Percentiles rank a stretch among this genome's conserved stretches.
These are phyloP conservation scores for Ophiostoma triangulosporum DNA, from an alignment of 2,329 filamentous ascomycete species.

Conservation along the genomic window DNA sequence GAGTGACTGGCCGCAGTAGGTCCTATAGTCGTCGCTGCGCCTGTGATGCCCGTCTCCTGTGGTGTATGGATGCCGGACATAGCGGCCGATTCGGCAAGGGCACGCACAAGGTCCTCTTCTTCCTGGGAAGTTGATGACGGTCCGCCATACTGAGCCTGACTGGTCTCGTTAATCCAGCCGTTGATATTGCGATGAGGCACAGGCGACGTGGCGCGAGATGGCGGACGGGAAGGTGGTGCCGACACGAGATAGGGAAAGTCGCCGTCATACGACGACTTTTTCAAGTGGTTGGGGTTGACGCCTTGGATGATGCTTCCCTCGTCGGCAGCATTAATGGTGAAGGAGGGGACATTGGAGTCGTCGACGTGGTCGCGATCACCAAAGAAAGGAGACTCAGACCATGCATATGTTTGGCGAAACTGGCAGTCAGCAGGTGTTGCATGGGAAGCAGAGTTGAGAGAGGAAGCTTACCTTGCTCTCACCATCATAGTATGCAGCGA, in stretches of 20 bases:
- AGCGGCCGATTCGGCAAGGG: slow-evolving; percentile 40
- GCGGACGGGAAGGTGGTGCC: slow-evolving; percentile 45
- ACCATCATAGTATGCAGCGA: slow-evolving; percentile 40
- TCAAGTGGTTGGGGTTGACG: slow-evolving; percentile 29
- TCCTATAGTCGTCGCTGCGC: not conserved
- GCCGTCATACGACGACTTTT: slow-evolving; percentile 6
- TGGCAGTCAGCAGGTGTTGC: slow-evolving; percentile 13
- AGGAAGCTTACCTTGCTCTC: slow-evolving; percentile 23
- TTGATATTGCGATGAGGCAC: slow-evolving; percentile 32
- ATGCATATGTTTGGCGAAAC: slow-evolving; percentile 37
- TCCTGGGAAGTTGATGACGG: slow-evolving; percentile 23
- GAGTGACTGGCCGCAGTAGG: not conserved
- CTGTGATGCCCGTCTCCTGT: slow-evolving; percentile 37
- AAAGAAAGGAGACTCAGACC: slow-evolving; percentile 41
- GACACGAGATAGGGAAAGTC: slow-evolving; percentile 10
- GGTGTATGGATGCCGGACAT: slow-evolving; percentile 32
- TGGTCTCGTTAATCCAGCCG: slow-evolving; percentile 29
- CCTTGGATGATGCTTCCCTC: slow-evolving; percentile 29
- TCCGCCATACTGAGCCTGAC: not conserved
- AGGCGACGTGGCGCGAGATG: slow-evolving; percentile 46
- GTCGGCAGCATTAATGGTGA: slow-evolving; percentile 41
- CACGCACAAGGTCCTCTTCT: slow-evolving; percentile 42
- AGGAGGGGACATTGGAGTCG: slow-evolving; percentile 25
- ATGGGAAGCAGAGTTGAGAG: not conserved
- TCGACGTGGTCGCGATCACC: slow-evolving; percentile 35